Conservation (phyloP, 768 basidiomycete species). For the Rhodosporidiobolus sp. region DNA sequence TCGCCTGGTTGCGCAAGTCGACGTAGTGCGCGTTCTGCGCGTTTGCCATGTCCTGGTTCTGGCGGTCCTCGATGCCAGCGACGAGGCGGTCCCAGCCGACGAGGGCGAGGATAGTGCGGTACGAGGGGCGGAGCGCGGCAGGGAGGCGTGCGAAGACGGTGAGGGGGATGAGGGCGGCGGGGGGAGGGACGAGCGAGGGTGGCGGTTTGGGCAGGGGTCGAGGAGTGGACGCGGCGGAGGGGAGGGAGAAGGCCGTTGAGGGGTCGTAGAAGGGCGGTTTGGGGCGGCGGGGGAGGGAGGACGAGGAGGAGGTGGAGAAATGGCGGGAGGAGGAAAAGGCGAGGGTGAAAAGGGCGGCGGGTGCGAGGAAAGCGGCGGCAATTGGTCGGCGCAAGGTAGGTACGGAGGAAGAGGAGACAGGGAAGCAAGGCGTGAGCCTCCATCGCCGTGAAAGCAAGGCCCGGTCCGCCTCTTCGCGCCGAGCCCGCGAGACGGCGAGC, state of each 20-base stretch:
- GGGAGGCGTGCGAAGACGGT: not conserved
- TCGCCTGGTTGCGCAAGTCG: slow-evolving; percentile 69
- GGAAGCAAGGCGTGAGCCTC: not conserved
- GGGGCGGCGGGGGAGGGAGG: not conserved
- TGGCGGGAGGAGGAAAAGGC: not conserved
- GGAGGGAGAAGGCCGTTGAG: not conserved
- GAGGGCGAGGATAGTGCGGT: slow-evolving; percentile 7
- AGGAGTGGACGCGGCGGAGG: not conserved
- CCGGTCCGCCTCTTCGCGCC: not conserved
- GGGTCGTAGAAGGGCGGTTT: slow-evolving; percentile 6
- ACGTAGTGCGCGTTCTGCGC: slow-evolving; percentile 61
- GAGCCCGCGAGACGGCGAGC: not conserved
- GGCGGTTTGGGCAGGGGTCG: not conserved
- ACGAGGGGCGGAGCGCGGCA: slow-evolving; percentile 23
- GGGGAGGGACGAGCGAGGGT: not conserved
- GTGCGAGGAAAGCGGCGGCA: not conserved
- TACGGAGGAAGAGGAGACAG: not conserved
- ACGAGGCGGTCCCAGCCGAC: slow-evolving; percentile 15
- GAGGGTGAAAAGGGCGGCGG: not conserved
- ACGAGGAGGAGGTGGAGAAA: not conserved
- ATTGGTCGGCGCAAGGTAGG: not conserved
- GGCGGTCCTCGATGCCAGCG: not conserved
- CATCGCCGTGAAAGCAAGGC: not conserved
- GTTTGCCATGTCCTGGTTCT: slow-evolving; percentile 39
- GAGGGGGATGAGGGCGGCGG: not conserved